Base-by-base conservation (phyloP, 106 monocot species). In the Cymbidium sinense region DNA sequence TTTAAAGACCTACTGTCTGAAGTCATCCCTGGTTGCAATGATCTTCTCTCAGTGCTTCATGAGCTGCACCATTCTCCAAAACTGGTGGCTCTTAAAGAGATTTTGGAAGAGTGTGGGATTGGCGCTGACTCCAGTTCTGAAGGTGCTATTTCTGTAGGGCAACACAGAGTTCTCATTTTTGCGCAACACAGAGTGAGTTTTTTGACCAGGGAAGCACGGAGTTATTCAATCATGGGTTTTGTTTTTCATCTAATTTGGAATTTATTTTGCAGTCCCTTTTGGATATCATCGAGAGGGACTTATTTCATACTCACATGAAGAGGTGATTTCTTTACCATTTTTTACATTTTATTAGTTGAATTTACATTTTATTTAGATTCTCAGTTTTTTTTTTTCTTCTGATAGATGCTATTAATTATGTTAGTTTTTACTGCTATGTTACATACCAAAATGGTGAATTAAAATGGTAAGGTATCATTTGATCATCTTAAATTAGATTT, bases 21-120 rank as follows among this genome's bases (percentile, higher is more conserved):
- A 70, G 75, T 80, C 43, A 75, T 88, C 34, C 87, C 92, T 43
- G 87, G 75, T 21, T 88, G 82, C 75, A 43, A 75, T 58, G 88
- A 91, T 76, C 54, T 86, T 78, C 27, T 81, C 35, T 28, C 77
- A 29, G 91, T 88, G 74, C 98, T 98, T 79, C 98, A 98, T 78
- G 84, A 86, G 58, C 50, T 98, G 67, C 84, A 84, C 74, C 92
- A 98, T 74, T 98, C 98, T 35, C 98, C 98, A 77, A 98, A 98
- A 76, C 70, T 98, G 77, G 90, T 94, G 83, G 98, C 98, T 72
- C 98, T 98, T 70, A 82, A 92, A 78, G 98, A 98, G 81, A 98
- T 98, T 82, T 83, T 98, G 76, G 85, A 91, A 62, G 98, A 98
- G 77, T 98, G 98, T 78, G 98, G 98, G 31, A 92, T 98, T 67